Conservation (phyloP, 2,329 filamentous ascomycete species). For the Orbilia ellipsospora region DNA sequence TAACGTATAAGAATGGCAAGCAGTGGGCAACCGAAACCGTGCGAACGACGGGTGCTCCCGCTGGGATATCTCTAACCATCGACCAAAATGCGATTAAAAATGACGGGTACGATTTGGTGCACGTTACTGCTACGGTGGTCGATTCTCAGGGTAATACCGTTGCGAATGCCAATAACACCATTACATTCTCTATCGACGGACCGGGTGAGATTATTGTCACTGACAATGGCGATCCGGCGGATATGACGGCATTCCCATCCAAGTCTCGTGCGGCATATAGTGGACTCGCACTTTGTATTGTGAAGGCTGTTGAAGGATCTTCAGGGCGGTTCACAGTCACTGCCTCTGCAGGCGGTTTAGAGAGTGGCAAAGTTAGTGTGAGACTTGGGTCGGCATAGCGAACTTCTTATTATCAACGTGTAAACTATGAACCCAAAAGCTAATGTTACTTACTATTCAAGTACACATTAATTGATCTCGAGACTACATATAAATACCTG, state of each 20-base stretch:
- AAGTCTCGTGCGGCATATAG: constrained; percentile 63
- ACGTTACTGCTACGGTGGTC: constrained; percentile 65
- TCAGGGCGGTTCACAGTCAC: constrained; percentile 58
- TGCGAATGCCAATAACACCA: constrained; percentile 63
- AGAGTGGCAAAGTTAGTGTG: constrained; percentile 44
- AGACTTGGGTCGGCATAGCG: constrained; percentile 11
- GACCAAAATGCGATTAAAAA: constrained; percentile 63
- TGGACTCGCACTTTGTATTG: constrained; percentile 64
- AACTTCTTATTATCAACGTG: background rate
- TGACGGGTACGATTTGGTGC: constrained; percentile 66
- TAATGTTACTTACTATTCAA: too few species aligned
- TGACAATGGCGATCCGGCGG: constrained; percentile 67
- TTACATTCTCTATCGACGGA: constrained; percentile 65
- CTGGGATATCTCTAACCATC: constrained; percentile 62
- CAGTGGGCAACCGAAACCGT: constrained; percentile 65
- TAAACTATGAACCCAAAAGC: background rate
- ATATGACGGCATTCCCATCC: constrained; percentile 64
- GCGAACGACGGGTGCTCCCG: constrained; percentile 64
- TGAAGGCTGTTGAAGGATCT: constrained; percentile 60
- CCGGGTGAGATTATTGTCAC: constrained; percentile 66
- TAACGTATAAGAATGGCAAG: constrained; percentile 66
- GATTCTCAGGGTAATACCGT: constrained; percentile 65
- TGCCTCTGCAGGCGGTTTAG: constrained; percentile 56
- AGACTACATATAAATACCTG: too few species aligned
- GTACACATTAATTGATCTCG: too few species aligned